Percentiles rank a stretch among this genome's conserved stretches.
These are phyloP conservation scores for Penicillium taxi DNA, from an alignment of 495 filamentous ascomycete species.

Conservation along the genomic window DNA sequence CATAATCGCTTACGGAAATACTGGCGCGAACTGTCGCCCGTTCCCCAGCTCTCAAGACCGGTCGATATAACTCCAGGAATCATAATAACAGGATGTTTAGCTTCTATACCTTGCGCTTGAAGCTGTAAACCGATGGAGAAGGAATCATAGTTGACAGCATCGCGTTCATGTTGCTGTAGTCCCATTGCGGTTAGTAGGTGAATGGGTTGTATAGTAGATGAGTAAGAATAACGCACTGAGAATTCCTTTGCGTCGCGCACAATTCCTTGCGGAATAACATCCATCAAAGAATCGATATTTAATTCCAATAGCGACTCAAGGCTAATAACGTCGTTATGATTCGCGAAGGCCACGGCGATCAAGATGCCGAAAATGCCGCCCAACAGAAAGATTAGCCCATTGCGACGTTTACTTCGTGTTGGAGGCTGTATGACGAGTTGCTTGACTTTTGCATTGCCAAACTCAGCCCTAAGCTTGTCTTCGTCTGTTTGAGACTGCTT, in stretches of 20 bases:
- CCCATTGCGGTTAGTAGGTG: conserved; percentile 4
- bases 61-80: conserved; percentile 96
- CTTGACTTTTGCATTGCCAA: conserved; percentile 23
- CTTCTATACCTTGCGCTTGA: conserved; percentile 71
- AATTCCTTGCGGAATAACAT: conserved; percentile 75
- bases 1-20: conserved; percentile 92
- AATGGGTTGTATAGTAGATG: neutral
- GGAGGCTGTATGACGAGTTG: conserved; percentile 40
- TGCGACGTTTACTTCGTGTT: conserved; percentile 54
- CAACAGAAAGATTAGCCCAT: conserved; percentile 70
- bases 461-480: conserved; percentile 19
- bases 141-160: conserved; percentile 82
- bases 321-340: conserved; percentile 74
- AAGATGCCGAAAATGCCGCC: conserved; percentile 79
- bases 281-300: conserved; percentile 73
- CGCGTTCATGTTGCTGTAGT: conserved; percentile 68
- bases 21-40: conserved; percentile 64
- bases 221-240: conserved; percentile 44
- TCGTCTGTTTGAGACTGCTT: conserved; percentile 16
- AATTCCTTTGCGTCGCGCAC: conserved; percentile 76
- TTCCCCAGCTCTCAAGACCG: conserved; percentile 94
- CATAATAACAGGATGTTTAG: conserved; percentile 88
- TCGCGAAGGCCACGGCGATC: conserved; percentile 74
- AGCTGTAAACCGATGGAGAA: conserved; percentile 83
- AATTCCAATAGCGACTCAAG: conserved; percentile 72